Base-by-base conservation (phyloP, 257 asterid genomes). In the Forsythia suspensa region DNA sequence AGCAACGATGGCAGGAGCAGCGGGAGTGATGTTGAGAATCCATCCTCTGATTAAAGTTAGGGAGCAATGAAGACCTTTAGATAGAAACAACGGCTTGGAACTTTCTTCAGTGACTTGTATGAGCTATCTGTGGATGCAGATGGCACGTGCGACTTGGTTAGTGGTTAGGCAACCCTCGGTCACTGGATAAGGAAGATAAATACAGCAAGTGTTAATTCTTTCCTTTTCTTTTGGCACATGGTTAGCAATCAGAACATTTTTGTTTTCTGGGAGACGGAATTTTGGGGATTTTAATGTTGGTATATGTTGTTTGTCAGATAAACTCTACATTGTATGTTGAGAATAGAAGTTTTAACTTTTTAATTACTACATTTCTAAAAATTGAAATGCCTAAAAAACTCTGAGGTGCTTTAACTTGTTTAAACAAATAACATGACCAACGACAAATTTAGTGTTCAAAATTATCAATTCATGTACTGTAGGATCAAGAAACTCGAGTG, bases 1-100 rank as follows among this genome's bases (percentile, higher is more conserved):
- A 79, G 78, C 51, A 74, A 74, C 21, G 88, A 80, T 24, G 84
- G 71, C 77, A 79, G 85, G 44, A 83, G 77, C 40, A 84, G 87
- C 43, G 93, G 65, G 51, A 87, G 93, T 79, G 93, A 92, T 63
- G 82, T 87, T n/a, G 92, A 89, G 76, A 81, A 86, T 68, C 89
- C 86, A 70, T 78, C 85, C 20, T 83, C 90, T n/a, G 92, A 91
- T 59, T 89, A 90, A 75, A 57, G 76, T 13, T 42, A 29, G 21
- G 41, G 48, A 77, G 18, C 15, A 57, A n/a, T 75, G 71, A 75
- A 78, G 68, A 81, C 59, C 40, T 55, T 29, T 39, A 9, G 6
- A 39, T 63, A 29, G 16, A 29, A 24, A 63, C 39, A 21, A 21
- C 21, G 37, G 38, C 39, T 63, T 29, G 11, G 36, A 4, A 55